phyloP scores from a whole-genome alignment of 2,329 filamentous ascomycete genomes.

The Blastomyces silverae region DNA sequence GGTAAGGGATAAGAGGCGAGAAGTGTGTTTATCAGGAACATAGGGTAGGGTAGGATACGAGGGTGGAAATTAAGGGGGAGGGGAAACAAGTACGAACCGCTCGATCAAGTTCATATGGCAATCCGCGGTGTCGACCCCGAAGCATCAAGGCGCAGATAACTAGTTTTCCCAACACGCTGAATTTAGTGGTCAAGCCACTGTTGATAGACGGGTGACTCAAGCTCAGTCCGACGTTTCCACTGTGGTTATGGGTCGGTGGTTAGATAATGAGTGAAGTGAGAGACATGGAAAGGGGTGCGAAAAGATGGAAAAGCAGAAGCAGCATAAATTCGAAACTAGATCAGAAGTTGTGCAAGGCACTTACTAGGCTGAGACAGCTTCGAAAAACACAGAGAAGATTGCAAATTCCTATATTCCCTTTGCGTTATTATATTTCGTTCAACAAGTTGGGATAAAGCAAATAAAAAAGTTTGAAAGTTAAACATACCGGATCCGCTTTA shows the following conservation, averaged over 20 bases:
- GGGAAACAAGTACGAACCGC: constrained; percentile 25
- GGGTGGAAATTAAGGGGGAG: not conserved
- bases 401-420: constrained; percentile 3
- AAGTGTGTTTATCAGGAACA: not conserved
- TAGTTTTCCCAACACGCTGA: constrained; percentile 47
- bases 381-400: constrained; percentile 34
- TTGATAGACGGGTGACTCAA: constrained; percentile 27
- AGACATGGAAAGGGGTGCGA: not conserved
- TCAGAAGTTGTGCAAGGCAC: constrained; percentile 13
- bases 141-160: constrained; percentile 51
- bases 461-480: not conserved
- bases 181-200: constrained; percentile 37
- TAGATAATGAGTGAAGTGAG: not conserved
- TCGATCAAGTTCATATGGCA: constrained; percentile 50
- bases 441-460: not conserved
- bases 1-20: not conserved
- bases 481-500: constrained; percentile 21
- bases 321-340: not conserved
- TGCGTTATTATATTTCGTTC: constrained; percentile 2
- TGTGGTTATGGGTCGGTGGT: constrained; percentile 18
- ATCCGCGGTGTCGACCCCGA: constrained; percentile 48
- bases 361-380: constrained; percentile 37
- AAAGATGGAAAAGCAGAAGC: not conserved
- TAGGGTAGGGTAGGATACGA: not conserved
- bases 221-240: constrained; percentile 31